These are phyloP conservation scores for Blastobotrys parvus DNA, from an alignment of 805 yeast genomes.

Conservation along the genomic window DNA sequence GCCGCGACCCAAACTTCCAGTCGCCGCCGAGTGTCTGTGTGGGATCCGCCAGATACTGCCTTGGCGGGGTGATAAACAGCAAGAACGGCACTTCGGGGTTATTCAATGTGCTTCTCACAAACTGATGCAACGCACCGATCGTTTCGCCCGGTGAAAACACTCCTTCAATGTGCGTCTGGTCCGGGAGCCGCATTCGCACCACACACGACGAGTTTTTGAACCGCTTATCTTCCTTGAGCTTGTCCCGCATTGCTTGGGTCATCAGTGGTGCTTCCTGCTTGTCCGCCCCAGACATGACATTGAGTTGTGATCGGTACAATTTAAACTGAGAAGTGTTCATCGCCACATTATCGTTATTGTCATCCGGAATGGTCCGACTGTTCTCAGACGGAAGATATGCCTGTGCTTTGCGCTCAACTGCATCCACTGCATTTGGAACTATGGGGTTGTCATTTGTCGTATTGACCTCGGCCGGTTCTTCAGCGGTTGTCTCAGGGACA, in stretches of 20 bases:
- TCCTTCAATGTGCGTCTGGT: conserved; percentile 43
- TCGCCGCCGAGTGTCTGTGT: conserved; percentile 29
- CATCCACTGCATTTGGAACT: no score
- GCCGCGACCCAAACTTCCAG: conserved; percentile 39
- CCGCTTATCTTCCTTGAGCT: conserved; percentile 22
- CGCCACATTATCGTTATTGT: conserved; percentile 33
- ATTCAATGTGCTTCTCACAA: conserved; percentile 26
- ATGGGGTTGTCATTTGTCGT: background rate
- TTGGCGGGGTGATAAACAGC: conserved; percentile 44
- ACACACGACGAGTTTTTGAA: conserved; percentile 28
- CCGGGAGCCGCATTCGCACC: conserved; percentile 52
- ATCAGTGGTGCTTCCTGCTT: conserved; percentile 33
- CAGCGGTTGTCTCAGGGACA: background rate
- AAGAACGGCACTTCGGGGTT: conserved; percentile 29
- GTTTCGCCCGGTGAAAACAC: conserved; percentile 41
- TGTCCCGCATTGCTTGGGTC: conserved; percentile 34
- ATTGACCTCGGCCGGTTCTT: background rate
- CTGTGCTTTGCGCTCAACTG: conserved; percentile 4
- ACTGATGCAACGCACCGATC: conserved; percentile 27
- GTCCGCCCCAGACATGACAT: conserved; percentile 32
- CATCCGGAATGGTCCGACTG: conserved; percentile 13
- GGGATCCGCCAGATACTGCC: conserved; percentile 27
- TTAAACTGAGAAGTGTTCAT: conserved; percentile 46
- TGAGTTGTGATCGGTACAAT: conserved; percentile 42
- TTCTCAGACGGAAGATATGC: conserved; percentile 10